Base-by-base conservation (phyloP, 1,284 basidiomycete species). In the Flammula alnicola region DNA sequence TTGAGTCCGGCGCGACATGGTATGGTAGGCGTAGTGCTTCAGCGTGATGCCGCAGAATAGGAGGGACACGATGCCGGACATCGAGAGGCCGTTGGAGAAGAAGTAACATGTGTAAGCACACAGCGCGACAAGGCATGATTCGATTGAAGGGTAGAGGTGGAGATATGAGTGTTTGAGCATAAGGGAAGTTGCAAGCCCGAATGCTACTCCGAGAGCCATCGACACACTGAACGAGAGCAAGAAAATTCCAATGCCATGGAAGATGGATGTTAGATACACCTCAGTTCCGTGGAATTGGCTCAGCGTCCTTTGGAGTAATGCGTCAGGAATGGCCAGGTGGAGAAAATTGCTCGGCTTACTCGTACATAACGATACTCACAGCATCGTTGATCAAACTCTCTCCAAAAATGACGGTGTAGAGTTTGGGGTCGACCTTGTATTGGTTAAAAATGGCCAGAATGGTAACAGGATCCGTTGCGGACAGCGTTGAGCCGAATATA, bases 311-410 rank as follows among this genome's bases (percentile, higher is more conserved):
- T 30, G 20, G 4, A 43, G 30, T 14, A 26, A 19, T 22, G 32
- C 12, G 36, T 38, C 35, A 16, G n/a, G n/a, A 26, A 32, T 35
- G 9, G 6, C 32, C n/a, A 49, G 46, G 22, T 16, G 19, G 22
- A 23, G 37, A 3, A n/a, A 43, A 23, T 11, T 9, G 43, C 11
- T 32, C 11, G n/a, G 89, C 93, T 78, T 66, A 96, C 93, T 99
- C 96, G 72, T 98, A 99, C 93, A 99, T 97, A 72, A 99, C 96
- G 75, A 99, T 99, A 77, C 93, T 95, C 61, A 99, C 96, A 22
- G 96, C 96, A 79, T 99, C 96, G 72, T 99, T 99, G 55, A 99
- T 74, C 54, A 99, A 81, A 67, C 89, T 93, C 72, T 99, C 96
- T 26, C 97, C 97, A 66, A 99, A 99, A 62, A 99, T 99, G 72